Base-by-base conservation (phyloP, 1,284 basidiomycete genomes). In the Naganishia cerealis region DNA sequence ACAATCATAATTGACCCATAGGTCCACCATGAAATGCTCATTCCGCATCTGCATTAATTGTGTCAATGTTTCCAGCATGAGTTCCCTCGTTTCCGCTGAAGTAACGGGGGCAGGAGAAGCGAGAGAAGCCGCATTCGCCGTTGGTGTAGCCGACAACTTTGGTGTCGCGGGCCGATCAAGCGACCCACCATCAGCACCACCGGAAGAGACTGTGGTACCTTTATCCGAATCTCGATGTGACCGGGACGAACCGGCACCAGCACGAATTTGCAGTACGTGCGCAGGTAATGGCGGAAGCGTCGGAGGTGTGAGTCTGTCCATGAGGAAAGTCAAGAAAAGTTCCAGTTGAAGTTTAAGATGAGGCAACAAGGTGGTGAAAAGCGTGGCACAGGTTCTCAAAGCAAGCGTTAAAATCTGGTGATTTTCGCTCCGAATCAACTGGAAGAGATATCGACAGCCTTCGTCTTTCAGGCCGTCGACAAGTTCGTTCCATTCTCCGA, bases 1-100 rank as follows among this genome's bases (percentile, higher is more conserved):
- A 77, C 94, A 98, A 78, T 99, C 96, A 79, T 96, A 99, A 79
- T 99, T 99, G 68, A 88, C 85, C 83, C 92, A 99, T 12, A 98
- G 83, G 76, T 97, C 92, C 55, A 96, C 92, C 89, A 97, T 92
- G 81, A 95, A 94, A 75, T 89, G 90, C 0, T 90, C 86, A 57
- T 77, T 80, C 15, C 75, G 75, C 73, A 89, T 86, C 6, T 88
- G 84, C 38, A 90, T 88, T 58, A 97, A 87, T 69, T 92, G 88
- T 59, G 86, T 86, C 38, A 99, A 81, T 1, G 90, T 90, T 80
- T 98, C 96, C 68, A 99, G 83, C 75, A 97, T 88, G 67, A 99
- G 82, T 76, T 96, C 92, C 54, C 93, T 87, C 8, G 88, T 91
- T 81, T 96, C 92, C 18, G 82, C 65, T 71, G 80, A 29, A 8